Percentiles rank a stretch among this genome's conserved stretches.
phyloP scores from a whole-genome alignment of 1,284 basidiomycete species.

The Vanrija humicola region DNA sequence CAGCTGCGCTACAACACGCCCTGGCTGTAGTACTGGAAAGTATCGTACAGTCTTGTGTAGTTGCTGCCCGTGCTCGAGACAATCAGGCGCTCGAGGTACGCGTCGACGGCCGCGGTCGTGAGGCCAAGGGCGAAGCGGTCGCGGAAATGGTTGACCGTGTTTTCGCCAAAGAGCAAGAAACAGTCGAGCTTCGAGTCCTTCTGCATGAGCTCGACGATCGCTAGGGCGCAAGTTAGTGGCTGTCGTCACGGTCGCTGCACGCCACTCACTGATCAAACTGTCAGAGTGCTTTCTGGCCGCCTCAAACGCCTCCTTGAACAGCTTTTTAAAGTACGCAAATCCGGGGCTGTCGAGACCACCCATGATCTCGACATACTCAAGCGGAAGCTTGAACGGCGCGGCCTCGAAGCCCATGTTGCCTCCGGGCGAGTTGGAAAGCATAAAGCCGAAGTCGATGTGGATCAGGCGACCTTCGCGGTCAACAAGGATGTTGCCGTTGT shows the following conservation, averaged over 20 bases:
- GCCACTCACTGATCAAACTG: conserved; percentile 78
- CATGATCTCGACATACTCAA: conserved; percentile 93
- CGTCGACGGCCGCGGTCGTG: conserved; percentile 79
- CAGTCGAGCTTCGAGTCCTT: conserved; percentile 93
- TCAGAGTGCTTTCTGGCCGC: conserved; percentile 94
- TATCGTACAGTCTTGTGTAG: conserved; percentile 89
- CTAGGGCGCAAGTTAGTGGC: conserved; percentile 45
- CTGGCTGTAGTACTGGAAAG: conserved; percentile 51
- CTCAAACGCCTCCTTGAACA: conserved; percentile 92
- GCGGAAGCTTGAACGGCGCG: conserved; percentile 93
- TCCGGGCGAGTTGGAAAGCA: conserved; percentile 87
- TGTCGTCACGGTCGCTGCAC: background rate
- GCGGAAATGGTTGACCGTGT: conserved; percentile 79
- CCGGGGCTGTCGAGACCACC: conserved; percentile 77
- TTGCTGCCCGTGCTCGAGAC: conserved; percentile 83
- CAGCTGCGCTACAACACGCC: background rate
- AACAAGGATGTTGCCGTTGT: conserved; percentile 97
- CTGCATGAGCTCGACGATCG: conserved; percentile 94
- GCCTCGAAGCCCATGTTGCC: conserved; percentile 98
- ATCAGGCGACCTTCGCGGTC: conserved; percentile 82
- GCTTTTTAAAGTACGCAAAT: conserved; percentile 76
- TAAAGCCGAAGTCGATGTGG: conserved; percentile 97
- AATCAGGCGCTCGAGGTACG: conserved; percentile 82
- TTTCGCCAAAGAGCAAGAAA: conserved; percentile 83
- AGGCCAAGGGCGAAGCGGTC: conserved; percentile 92